phyloP scores from a whole-genome alignment of 148 eudicot species.

The Salicornia ramosissima region DNA sequence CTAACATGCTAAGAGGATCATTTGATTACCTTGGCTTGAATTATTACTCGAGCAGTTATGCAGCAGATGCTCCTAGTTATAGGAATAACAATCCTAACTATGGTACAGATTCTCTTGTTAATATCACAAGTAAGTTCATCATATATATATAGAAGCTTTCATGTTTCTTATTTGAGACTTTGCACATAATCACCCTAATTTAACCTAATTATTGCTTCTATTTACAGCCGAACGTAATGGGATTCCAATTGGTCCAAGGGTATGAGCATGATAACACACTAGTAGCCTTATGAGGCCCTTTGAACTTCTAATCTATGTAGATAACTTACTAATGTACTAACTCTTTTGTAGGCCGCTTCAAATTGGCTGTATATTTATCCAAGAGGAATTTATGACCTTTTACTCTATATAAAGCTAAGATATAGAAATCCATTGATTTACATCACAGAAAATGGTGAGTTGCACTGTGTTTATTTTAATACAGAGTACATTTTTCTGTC shows the following conservation, averaged over 20 bases:
- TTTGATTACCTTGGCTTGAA: conserved; percentile 62
- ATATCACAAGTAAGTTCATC: conserved; percentile 23
- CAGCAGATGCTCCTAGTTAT: conserved; percentile 25
- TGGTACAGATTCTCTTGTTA: conserved; percentile 20
- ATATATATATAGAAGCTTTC: neutral
- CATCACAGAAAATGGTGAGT: conserved; percentile 38
- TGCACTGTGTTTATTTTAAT: neutral
- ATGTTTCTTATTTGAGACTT: neutral
- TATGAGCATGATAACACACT: neutral
- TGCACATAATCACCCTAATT: neutral
- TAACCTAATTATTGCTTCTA: conserved; percentile 11
- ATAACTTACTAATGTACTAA: neutral
- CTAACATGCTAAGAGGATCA: conserved; percentile 32
- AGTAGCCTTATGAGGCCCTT: neutral
- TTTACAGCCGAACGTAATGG: conserved; percentile 24
- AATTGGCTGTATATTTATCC: conserved; percentile 30
- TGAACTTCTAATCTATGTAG: neutral
- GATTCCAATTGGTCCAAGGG: conserved; percentile 23
- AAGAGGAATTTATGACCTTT: conserved; percentile 27
- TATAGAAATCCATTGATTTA: conserved; percentile 28
- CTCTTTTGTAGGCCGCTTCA: conserved; percentile 24
- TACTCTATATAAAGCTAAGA: conserved; percentile 13
- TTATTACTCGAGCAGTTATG: conserved; percentile 54
- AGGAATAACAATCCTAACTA: conserved; percentile 26
- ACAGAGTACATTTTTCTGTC: neutral